Evolutionary conservation across 2,329 filamentous ascomycete species (phyloP), one percentile per base, ranked within the genome.

Genomic region (Metarhizium brunneum): DNA sequence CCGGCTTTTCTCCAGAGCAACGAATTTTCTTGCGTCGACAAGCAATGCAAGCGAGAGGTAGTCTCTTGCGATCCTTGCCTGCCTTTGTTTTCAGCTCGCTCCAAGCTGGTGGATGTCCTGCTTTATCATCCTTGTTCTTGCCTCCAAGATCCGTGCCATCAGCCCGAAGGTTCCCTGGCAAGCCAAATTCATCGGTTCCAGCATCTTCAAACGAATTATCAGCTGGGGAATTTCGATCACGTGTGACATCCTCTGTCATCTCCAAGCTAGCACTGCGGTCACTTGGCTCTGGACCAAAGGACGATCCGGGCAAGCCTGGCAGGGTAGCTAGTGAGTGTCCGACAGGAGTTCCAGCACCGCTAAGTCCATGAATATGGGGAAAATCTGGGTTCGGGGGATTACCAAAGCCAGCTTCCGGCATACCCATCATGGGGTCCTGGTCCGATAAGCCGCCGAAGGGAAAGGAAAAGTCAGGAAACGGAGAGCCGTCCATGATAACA

Each of bases 11-110:
- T 57, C 94, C 94, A 0, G 92, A 97, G 69, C 94, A 99, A 54
- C 92, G 85, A 60, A 99, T 97, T 76, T 99, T 99, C 76, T 99
- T 99, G 65, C 94, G 82, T 38, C 94, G 84, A 67, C 94, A 99
- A 42, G 92, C 92, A 64, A 97, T 96, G 68, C 94, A 99, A 16
- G 94, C 94, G 53, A 97, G 77, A 2, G 94, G 94, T 38, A 99
- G 75, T 47, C 94, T 82, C 71, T 97, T 97, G 53, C 94, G 83
- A 69, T 97, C 94, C 70, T 97, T 99, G 16, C 94, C 94, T 2
- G 94, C 94, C 70, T 92, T 92, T 3, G 88, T 92, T 70, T 92
- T 92, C 60, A 92, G 76, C 67, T 92, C 88, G 63, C 84, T 92
- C 88, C 88, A 92, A 14, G 85, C 76, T 14, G 86, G 84, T 8